Conservation (phyloP, 306 rosid species). For the cucumber (Cucumis sativus) region DNA sequence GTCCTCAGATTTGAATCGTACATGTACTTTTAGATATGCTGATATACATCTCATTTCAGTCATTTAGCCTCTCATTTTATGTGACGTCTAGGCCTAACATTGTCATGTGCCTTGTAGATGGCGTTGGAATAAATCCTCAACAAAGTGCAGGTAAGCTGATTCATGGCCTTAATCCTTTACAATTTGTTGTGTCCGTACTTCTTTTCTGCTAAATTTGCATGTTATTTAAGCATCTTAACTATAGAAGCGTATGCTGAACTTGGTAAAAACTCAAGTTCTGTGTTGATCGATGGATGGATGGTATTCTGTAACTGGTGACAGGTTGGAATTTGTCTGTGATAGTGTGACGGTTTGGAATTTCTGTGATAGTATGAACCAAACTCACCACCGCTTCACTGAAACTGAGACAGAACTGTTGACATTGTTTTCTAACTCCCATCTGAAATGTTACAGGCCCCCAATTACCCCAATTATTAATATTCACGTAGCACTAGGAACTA, state of each 20-base stretch:
- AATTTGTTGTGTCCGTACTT: too few relatives aligned
- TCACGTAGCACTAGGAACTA: too few relatives aligned
- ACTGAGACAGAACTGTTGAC: background rate
- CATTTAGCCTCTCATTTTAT: background rate
- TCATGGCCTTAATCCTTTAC: background rate
- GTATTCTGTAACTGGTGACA: background rate
- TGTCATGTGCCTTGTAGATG: constrained; percentile 41
- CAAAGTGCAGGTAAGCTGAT: constrained; percentile 80
- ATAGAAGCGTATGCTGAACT: background rate
- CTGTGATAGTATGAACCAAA: background rate
- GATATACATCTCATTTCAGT: background rate
- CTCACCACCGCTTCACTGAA: background rate
- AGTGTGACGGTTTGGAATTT: background rate
- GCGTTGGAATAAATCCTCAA: constrained; percentile 95
- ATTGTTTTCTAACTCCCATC: background rate
- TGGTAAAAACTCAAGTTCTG: background rate
- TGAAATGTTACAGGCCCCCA: background rate
- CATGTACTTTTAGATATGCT: background rate
- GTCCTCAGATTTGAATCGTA: background rate
- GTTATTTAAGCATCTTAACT: background rate
- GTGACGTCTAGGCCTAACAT: background rate
- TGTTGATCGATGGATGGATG: background rate
- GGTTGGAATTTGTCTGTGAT: background rate
- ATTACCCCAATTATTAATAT: too few relatives aligned
- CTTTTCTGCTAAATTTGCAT: too few relatives aligned